Evolutionary conservation across 768 basidiomycete species (phyloP), one percentile per base, ranked within the genome.

Genomic region (Serendipita vermifera): DNA sequence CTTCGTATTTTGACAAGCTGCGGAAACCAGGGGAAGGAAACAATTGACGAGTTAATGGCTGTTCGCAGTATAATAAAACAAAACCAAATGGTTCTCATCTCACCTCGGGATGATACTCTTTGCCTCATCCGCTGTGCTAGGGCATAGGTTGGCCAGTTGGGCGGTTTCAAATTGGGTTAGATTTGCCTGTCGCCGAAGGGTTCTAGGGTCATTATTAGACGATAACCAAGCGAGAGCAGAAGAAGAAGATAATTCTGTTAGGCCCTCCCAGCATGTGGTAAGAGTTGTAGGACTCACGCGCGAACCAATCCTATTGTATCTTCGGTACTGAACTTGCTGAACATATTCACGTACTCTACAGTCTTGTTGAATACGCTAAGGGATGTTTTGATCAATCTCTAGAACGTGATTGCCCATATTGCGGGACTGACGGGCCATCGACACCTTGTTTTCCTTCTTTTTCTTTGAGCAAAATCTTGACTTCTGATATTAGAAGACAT

Each of bases 71-170:
- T 20, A 31, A 24, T 36, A 54, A 38, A 14, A 46, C n/a, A 55
- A 17, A 22, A 24, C 14, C 33, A 31, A 22, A 54, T 20, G 31
- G 13, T 14, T 33, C 33, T 7, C 7, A 33, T 62, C 71, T 17
- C 54, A 85, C 90, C 89, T 93, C 5, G 91, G 91, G 32, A 94
- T 73, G 55, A 91, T 77, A 63, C 90, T 90, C 72, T 91, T 93
- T 26, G 90, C 85, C 68, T 94, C 92, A 62, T 94, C 91, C 3
- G 87, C 78, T 58, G 82, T 81, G 36, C 82, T 86, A 13, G 91
- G 91, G 64, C 87, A 90, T 55, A 94, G 69, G 63, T 94, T 94
- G 14, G 88, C 88, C 55, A 94, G 86, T 65, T 94, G 91, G 2
- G 90, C 89, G 3, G 86, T 86, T 72, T 94, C 91, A 62, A 92